Evolutionary conservation across 1,139 yeast species (phyloP).

Genomic region (Pichia sp.): DNA sequence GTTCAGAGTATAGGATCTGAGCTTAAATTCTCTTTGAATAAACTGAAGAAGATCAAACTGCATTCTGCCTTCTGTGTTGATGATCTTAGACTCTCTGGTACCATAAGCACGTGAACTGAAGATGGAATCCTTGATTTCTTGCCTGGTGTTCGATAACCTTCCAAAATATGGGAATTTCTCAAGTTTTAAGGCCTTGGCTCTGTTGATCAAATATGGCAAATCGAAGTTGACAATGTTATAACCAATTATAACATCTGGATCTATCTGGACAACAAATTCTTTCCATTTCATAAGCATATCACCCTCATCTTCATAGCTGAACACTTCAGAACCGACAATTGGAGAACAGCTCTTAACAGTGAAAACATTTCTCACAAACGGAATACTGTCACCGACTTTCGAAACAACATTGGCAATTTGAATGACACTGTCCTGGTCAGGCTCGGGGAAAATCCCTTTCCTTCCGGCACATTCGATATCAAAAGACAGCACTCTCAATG

Average conservation of each 20-base stretch:
- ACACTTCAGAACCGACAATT: conserved; percentile 88
- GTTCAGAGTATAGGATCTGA: conserved; percentile 90
- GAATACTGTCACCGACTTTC: conserved; percentile 70
- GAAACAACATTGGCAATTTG: conserved; percentile 95
- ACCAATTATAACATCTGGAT: conserved; percentile 96
- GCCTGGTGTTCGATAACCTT: conserved; percentile 59
- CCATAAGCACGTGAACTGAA: conserved; percentile 97
- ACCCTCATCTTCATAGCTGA: conserved; percentile 67
- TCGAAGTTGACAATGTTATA: conserved; percentile 94
- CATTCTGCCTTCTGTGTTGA: conserved; percentile 92
- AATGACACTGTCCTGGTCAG: conserved; percentile 88
- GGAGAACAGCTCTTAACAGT: conserved; percentile 89
- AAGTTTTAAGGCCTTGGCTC: conserved; percentile 72
- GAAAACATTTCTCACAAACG: conserved; percentile 91
- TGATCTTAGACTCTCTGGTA: conserved; percentile 85
- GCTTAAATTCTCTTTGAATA: conserved; percentile 88
- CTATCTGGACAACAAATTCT: conserved; percentile 74
- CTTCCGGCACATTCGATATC: conserved; percentile 99
- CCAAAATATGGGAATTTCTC: conserved; percentile 82
- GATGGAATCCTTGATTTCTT: conserved; percentile 73
- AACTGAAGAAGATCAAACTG: conserved; percentile 92
- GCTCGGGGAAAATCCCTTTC: conserved; percentile 93
- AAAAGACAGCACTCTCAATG: conserved; percentile 85
- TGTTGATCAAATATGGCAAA: conserved; percentile 83
- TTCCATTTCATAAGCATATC: conserved; percentile 85